phyloP scores from a whole-genome alignment of 495 filamentous ascomycete genomes.

The Tuber aestivum region DNA sequence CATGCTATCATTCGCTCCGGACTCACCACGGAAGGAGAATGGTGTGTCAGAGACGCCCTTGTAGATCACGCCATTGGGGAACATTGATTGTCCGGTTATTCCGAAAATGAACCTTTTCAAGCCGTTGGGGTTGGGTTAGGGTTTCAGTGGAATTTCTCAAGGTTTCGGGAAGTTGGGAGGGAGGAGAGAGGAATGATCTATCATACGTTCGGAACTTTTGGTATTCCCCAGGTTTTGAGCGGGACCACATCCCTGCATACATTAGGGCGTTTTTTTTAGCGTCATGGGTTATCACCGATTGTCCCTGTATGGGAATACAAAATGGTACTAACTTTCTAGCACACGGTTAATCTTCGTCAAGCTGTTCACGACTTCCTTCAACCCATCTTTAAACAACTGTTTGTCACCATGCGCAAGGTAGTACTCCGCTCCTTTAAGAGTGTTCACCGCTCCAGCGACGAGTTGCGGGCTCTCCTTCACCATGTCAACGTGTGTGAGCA shows the following conservation, averaged over 20 bases:
- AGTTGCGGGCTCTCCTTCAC: slow-evolving; percentile 69
- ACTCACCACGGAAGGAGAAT: slow-evolving; percentile 74
- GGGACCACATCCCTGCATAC: slow-evolving; percentile 69
- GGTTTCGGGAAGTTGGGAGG: not conserved
- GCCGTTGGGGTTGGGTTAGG: not conserved
- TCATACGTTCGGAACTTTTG: slow-evolving; percentile 73
- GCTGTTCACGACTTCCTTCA: slow-evolving; percentile 55
- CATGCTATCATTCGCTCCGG: slow-evolving; percentile 82
- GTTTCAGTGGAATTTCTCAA: not conserved
- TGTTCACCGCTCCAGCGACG: slow-evolving; percentile 59
- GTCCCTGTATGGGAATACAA: not conserved
- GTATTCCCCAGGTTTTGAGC: slow-evolving; percentile 71
- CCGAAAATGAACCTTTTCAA: slow-evolving; percentile 75
- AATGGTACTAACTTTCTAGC: slow-evolving; percentile 63
- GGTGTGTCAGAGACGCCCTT: slow-evolving; percentile 69
- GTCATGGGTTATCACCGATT: slow-evolving; percentile 14
- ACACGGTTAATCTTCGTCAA: slow-evolving; percentile 66
- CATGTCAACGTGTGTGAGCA: slow-evolving; percentile 78
- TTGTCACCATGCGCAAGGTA: slow-evolving; percentile 45
- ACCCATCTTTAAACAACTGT: slow-evolving; percentile 56
- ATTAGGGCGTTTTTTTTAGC: slow-evolving; percentile 18
- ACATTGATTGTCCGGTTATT: slow-evolving; percentile 84
- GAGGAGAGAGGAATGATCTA: not conserved
- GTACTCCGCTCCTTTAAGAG: slow-evolving; percentile 55
- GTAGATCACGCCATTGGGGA: slow-evolving; percentile 81